Evolutionary conservation across 106 monocot genomes (phyloP), one percentile per base, ranked within the genome.

Genomic region (Allium cepa): DNA sequence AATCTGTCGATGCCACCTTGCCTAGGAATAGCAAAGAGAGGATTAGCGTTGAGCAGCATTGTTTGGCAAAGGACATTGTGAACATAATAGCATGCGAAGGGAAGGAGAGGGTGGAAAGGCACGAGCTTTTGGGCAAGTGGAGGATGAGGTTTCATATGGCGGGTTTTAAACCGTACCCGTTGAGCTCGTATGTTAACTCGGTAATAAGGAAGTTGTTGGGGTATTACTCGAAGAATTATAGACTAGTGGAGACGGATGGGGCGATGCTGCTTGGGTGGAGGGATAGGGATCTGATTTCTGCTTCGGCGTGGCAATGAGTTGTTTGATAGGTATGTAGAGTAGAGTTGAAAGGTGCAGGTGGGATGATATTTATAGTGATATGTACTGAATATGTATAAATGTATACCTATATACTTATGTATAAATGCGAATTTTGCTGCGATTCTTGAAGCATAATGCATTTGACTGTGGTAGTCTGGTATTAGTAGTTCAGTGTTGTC

Each of bases 121-220:
- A 92, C 27, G 96, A 97, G 75, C 78, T 92, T 11, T 76, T 92
- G 28, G 96, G 96, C 15, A 97, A 97, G 75, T 97, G 96, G 96
- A 82, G 72, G 67, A 78, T 84, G 0, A 84, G 96, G 80, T 60
- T 97, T 27, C 68, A 49, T 27, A 97, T 97, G 96, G 96, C 96
- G 0, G 96, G 96, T 4, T 97, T 97, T 70, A 88, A 74, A 64
- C 82, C 88, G 0, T 92, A 61, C 56, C 92, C 96, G 0, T 75
- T 97, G 9, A 89, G 92, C 75, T 72, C 81, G 4, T 86, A 88
- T 22, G 96, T 97, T 50, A 97, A 92, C 65, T 86, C 86, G 0
- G 96, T 92, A 59, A 97, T 97, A 26, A 88, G 46, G 75, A 78
- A 69, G 4, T 78, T 92, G 46, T 66, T 97, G 46, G 71, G 68